These are phyloP conservation scores for Alopecurus myosuroides DNA, from an alignment of 176 grass and related monocot genomes.

Conservation along the genomic window DNA sequence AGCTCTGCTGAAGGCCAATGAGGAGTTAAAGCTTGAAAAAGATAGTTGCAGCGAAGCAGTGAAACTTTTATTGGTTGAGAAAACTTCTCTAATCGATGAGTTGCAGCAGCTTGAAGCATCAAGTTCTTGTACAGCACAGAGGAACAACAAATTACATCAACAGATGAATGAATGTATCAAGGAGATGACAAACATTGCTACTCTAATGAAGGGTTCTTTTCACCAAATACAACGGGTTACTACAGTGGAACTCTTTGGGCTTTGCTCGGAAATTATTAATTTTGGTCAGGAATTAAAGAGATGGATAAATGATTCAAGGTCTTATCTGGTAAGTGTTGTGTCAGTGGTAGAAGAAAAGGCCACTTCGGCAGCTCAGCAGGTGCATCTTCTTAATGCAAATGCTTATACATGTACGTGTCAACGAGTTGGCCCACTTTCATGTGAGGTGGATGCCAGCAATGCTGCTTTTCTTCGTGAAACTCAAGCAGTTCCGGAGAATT, in stretches of 20 bases:
- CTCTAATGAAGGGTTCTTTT: conserved; percentile 48
- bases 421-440: conserved; percentile 20
- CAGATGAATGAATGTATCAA: conserved; percentile 38
- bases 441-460: not conserved
- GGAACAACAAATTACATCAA: conserved; percentile 32
- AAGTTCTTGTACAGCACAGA: conserved; percentile 39
- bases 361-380: conserved; percentile 20
- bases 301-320: conserved; percentile 54
- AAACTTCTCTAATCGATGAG: conserved; percentile 30
- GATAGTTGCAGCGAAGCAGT: conserved; percentile 45
- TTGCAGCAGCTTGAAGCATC: conserved; percentile 45
- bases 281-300: conserved; percentile 61
- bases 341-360: conserved; percentile 37
- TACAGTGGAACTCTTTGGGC: conserved; percentile 34
- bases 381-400: conserved; percentile 21
- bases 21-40: conserved; percentile 60
- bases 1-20: conserved; percentile 54
- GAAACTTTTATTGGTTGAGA: conserved; percentile 33
- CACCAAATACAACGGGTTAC: conserved; percentile 47
- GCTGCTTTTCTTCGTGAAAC: not conserved
- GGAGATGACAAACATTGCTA: conserved; percentile 41
- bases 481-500: conserved; percentile 8
- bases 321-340: conserved; percentile 33
- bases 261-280: conserved; percentile 50
- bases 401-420: conserved; percentile 17